A percentile compares a stretch with the other conserved stretches of the same genome.
These are phyloP conservation scores for Ocimum tenuiflorum DNA, from an alignment of 257 asterid species.

Conservation along the genomic window DNA sequence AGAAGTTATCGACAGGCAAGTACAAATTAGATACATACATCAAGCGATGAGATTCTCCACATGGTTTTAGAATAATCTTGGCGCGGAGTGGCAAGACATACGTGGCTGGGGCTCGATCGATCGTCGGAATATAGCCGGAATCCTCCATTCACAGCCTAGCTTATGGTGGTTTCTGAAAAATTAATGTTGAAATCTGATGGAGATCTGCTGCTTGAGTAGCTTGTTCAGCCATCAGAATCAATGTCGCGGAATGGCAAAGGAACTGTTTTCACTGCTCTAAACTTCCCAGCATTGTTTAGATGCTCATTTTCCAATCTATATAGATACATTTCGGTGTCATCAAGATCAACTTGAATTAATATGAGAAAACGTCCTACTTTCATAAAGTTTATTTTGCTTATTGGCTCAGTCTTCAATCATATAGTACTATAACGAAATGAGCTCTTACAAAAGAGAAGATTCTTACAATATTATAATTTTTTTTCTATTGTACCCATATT, in stretches of 20 bases:
- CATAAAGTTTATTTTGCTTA: too few species aligned
- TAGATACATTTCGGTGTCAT: too few species aligned
- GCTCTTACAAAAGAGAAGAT: too few species aligned
- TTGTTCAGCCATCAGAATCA: slow-evolving; percentile 52
- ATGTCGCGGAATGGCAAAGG: slow-evolving; percentile 77
- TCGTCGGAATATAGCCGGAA: neutral
- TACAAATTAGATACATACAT: neutral
- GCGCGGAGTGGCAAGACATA: neutral
- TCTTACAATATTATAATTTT: too few species aligned
- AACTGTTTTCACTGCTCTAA: slow-evolving; percentile 82
- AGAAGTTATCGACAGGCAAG: neutral
- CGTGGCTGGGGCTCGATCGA: neutral
- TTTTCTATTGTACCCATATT: too few species aligned
- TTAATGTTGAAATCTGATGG: neutral
- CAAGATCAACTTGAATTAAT: too few species aligned
- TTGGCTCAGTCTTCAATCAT: too few species aligned
- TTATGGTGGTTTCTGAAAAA: neutral
- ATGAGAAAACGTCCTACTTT: too few species aligned
- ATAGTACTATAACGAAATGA: too few species aligned
- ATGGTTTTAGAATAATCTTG: neutral
- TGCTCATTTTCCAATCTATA: slow-evolving; percentile 92
- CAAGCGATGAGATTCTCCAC: neutral
- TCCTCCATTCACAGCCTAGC: neutral
- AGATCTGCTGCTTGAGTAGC: neutral
- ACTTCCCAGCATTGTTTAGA: slow-evolving; percentile 80